Evolutionary conservation across 1,284 basidiomycete genomes (phyloP), one percentile per base, ranked within the genome.

Genomic region (Ustilago tritici): DNA sequence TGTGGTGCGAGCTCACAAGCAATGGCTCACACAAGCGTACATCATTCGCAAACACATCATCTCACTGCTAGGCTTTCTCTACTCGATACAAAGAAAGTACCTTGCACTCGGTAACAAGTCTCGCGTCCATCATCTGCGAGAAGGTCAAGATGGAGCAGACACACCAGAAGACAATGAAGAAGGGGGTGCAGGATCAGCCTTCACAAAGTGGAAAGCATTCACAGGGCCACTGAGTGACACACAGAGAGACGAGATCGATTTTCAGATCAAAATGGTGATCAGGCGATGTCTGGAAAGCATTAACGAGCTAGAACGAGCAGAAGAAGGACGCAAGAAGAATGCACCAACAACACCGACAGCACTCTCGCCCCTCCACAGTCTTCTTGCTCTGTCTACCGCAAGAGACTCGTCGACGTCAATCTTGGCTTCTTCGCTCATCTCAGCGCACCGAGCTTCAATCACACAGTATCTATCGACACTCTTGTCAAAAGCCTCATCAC

Each of bases 171-270:
- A 70, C 23, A 49, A 66, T 4, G 69, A 66, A 3, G 61, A 69
- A 32, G 50, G 19, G 17, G 23, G 23, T 28, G 56, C 61, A 11
- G 57, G 66, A 17, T 65, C 68, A 1, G 69, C 74, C 0, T 83
- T 84, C 54, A 67, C 78, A 34, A 80, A 78, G 55, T 82, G 81
- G 81, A 81, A 75, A 49, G 56, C 90, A 14, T 90, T 90, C 64
- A 89, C 65, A 2, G 90, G 90, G 68, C 88, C 92, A 82, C 89
- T 96, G 15, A 91, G 90, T 31, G 94, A 95, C 80, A 91, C 92
- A 71, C 93, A 96, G 85, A 89, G 94, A 60, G 94, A 95, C 87
- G 93, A 95, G 86, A 92, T 96, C 70, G 95, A 96, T 88, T 88
- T 94, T 74, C 93, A 95, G 85, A 92, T 93, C 34, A 91, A 92